Conservation (phyloP, 345 rosid species). For the Syzygium grande region DNA sequence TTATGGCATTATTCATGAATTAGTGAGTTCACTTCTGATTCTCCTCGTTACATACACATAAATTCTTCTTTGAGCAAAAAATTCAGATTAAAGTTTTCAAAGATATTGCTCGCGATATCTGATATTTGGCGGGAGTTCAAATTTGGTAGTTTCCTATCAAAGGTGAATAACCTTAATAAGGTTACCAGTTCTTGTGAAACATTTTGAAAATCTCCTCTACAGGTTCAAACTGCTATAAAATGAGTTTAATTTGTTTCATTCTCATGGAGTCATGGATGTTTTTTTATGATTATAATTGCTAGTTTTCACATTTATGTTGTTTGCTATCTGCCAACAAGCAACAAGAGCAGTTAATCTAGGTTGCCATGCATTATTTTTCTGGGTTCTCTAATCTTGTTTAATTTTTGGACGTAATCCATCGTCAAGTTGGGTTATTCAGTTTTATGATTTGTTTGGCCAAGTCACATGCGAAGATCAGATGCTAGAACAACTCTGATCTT, state of each 20-base stretch:
- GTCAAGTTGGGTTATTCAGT: not conserved
- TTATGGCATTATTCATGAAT: not conserved
- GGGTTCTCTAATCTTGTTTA: not conserved
- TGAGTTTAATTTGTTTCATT: not conserved
- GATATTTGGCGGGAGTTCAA: not conserved
- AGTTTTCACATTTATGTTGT: not conserved
- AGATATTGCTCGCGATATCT: not conserved
- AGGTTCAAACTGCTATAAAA: not conserved
- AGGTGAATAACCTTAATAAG: not conserved
- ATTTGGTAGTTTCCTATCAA: not conserved
- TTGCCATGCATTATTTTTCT: not conserved
- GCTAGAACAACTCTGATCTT: not conserved
- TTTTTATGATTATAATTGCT: not conserved
- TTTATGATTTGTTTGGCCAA: not conserved
- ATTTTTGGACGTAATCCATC: not conserved
- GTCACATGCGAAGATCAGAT: not conserved
- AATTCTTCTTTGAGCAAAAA: not conserved
- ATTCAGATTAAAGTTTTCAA: not conserved
- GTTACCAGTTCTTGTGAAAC: not conserved
- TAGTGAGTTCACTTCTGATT: not conserved
- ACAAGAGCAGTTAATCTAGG: not conserved
- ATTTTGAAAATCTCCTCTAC: not conserved
- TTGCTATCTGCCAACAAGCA: not conserved
- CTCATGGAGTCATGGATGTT: not conserved
- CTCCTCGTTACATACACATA: not conserved